phyloP scores from a whole-genome alignment of 331 rosid genomes.

The Rosa hybrid region DNA sequence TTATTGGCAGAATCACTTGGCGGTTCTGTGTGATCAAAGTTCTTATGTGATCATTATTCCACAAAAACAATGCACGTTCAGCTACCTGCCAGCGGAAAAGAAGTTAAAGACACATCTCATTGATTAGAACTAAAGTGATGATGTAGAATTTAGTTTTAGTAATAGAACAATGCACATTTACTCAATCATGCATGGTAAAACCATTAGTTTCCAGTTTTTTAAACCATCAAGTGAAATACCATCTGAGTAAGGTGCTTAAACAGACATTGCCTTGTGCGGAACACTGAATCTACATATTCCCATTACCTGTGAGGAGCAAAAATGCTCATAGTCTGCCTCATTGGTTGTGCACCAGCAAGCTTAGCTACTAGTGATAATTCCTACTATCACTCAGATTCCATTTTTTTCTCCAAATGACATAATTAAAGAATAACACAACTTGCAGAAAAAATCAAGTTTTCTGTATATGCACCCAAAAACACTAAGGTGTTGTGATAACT shows the following conservation, averaged over 20 bases:
- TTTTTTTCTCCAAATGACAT: not conserved
- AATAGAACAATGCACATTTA: not conserved
- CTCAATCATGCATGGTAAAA: not conserved
- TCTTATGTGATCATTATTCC: constrained; percentile 80
- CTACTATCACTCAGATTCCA: not conserved
- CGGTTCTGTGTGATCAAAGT: constrained; percentile 62
- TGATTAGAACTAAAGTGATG: not conserved
- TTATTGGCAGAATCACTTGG: constrained; percentile 61
- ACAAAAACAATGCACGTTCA: constrained; percentile 73
- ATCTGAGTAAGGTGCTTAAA: not conserved
- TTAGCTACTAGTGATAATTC: not conserved
- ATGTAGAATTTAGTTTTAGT: not conserved
- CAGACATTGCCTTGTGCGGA: not conserved
- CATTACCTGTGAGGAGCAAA: not conserved
- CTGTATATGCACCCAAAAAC: not conserved
- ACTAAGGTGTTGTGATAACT: not conserved
- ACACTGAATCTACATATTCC: not conserved
- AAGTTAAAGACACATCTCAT: not conserved
- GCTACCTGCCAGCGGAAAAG: constrained; percentile 57
- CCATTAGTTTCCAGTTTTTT: not conserved
- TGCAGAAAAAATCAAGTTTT: not conserved
- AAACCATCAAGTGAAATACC: not conserved
- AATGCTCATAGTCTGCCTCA: not conserved
- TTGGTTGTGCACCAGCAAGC: not conserved
- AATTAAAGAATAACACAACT: not conserved